phyloP scores from a whole-genome alignment of 148 eudicot genomes.

The Rhododendron simsii region DNA sequence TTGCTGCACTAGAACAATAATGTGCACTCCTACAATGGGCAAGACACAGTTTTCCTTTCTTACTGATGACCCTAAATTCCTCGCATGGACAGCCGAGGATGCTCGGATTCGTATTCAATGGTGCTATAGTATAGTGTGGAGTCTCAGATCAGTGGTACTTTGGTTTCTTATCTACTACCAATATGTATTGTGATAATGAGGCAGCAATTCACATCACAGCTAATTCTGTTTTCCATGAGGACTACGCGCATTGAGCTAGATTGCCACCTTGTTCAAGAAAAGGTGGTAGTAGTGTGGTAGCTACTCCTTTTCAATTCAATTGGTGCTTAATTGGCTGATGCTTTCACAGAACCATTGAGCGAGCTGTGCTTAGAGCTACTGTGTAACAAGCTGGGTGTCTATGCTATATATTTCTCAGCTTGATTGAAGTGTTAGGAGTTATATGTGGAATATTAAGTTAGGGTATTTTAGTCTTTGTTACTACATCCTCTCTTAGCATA shows the following conservation, averaged over 20 bases:
- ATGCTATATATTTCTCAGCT: not conserved
- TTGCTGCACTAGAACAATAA: not conserved
- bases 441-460: not conserved
- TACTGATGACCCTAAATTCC: not conserved
- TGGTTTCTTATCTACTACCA: not conserved
- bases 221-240: no score
- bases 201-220: no score
- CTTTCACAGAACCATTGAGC: no score
- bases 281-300: no score
- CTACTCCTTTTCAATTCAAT: no score
- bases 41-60: not conserved
- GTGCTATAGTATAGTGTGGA: not conserved
- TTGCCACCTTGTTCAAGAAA: no score
- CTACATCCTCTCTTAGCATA: not conserved
- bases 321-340: no score
- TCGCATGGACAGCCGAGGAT: not conserved
- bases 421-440: not conserved
- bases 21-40: not conserved
- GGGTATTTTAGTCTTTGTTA: not conserved
- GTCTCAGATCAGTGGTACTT: not conserved
- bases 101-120: not conserved
- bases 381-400: not conserved
- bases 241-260: no score
- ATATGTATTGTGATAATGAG: no score
- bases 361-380: not conserved